Conservation (phyloP, 148 eudicot genomes). For the Drosera capensis region DNA sequence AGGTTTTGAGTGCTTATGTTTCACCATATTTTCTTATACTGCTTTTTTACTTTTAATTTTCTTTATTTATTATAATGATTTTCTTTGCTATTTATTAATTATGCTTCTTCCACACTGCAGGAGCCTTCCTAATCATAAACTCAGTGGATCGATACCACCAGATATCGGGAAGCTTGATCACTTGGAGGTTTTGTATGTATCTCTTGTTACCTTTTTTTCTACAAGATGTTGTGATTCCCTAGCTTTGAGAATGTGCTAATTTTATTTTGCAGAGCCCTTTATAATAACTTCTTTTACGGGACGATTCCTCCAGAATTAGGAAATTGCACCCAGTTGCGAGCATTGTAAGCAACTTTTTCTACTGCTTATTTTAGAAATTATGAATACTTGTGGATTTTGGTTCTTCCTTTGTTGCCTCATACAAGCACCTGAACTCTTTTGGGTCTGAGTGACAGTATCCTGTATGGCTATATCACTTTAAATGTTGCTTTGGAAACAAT, state of each 20-base stretch:
- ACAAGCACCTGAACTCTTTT: too few relatives aligned
- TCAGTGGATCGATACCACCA: slow-evolving; percentile 82
- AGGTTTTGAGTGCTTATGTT: too few relatives aligned
- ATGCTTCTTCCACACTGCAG: slow-evolving; percentile 18
- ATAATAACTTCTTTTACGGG: slow-evolving; percentile 80
- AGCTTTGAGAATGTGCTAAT: slow-evolving; percentile 3
- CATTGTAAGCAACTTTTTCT: slow-evolving; percentile 51
- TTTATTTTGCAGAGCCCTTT: slow-evolving; percentile 56
- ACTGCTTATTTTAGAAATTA: not conserved
- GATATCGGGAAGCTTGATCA: slow-evolving; percentile 86
- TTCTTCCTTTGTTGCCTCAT: not conserved
- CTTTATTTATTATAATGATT: not conserved
- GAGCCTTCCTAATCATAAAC: slow-evolving; percentile 79
- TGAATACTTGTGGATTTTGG: too few relatives aligned
- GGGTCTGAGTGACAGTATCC: too few relatives aligned
- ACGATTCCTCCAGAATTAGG: slow-evolving; percentile 81
- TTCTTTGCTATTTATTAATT: not conserved
- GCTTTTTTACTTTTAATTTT: not conserved
- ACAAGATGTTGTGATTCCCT: slow-evolving; percentile 5
- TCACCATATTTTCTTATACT: too few relatives aligned
- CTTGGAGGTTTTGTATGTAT: slow-evolving; percentile 69
- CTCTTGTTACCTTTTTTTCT: slow-evolving; percentile 7
- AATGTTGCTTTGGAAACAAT: too few relatives aligned
- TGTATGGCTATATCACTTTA: too few relatives aligned
- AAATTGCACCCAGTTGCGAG: slow-evolving; percentile 69